A percentile compares a stretch with the other conserved stretches of the same genome.
Conservation (phyloP, 1,139 yeast genomes). For the Magnusiomyces magnusii region DNA sequence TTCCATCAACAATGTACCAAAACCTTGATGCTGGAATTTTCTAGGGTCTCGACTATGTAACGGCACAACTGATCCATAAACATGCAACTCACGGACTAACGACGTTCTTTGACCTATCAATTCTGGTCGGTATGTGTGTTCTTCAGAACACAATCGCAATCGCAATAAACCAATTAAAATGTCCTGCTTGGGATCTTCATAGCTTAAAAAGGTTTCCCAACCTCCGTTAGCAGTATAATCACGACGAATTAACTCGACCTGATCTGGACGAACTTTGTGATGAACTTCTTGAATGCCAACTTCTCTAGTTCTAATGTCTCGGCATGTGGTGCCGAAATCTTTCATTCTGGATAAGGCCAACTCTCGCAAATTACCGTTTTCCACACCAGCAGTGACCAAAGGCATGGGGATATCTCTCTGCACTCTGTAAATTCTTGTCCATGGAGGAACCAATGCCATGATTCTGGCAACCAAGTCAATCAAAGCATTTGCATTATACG, state of each 20-base stretch:
- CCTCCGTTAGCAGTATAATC: slow-evolving; percentile 98
- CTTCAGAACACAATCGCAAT: slow-evolving; percentile 80
- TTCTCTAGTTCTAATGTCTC: slow-evolving; percentile 98
- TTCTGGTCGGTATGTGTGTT: slow-evolving; percentile 86
- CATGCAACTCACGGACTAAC: slow-evolving; percentile 91
- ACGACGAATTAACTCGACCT: slow-evolving; percentile 89
- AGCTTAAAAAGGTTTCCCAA: slow-evolving; percentile 95
- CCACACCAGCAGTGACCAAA: slow-evolving; percentile 94
- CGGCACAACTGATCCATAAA: slow-evolving; percentile 96
- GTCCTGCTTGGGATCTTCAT: slow-evolving; percentile 97
- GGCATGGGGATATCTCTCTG: slow-evolving; percentile 99
- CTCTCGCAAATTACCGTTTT: slow-evolving; percentile 93
- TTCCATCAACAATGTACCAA: slow-evolving; percentile 95
- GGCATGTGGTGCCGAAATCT: slow-evolving; percentile 91
- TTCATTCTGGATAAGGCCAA: slow-evolving; percentile 96
- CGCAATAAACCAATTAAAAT: slow-evolving; percentile 86
- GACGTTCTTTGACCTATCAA: slow-evolving; percentile 79
- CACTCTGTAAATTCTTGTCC: slow-evolving; percentile 98
- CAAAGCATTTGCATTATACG: slow-evolving; percentile 90
- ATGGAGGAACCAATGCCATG: slow-evolving; percentile 93
- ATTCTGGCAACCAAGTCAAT: slow-evolving; percentile 94
- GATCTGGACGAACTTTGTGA: slow-evolving; percentile 95
- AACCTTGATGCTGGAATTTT: slow-evolving; percentile 98
- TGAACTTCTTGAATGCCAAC: slow-evolving; percentile 99
- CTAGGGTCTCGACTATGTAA: slow-evolving; percentile 96